These are phyloP conservation scores for Ogataea salicorniae DNA, from an alignment of 805 yeast species.

Conservation along the genomic window DNA sequence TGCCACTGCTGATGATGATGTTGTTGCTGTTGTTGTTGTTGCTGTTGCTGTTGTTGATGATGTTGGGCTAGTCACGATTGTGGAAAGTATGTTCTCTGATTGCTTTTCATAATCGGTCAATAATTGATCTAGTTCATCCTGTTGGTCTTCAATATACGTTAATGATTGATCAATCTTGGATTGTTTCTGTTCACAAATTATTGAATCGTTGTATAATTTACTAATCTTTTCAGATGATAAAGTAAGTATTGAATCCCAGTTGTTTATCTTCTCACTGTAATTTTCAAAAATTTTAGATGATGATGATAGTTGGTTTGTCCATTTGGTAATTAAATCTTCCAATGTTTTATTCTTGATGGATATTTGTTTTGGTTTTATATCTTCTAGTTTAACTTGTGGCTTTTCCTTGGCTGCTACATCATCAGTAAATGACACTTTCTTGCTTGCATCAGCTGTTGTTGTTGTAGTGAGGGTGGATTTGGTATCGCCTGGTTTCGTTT, in stretches of 20 bases:
- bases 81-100: constrained; percentile 45
- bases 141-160: constrained; percentile 83
- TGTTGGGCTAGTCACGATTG: constrained; percentile 10
- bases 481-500: constrained; percentile 8
- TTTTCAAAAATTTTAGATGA: constrained; percentile 69
- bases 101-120: constrained; percentile 79
- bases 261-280: constrained; percentile 68
- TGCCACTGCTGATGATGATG: not conserved
- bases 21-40: not conserved
- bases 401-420: constrained; percentile 27
- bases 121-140: constrained; percentile 80
- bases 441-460: constrained; percentile 7
- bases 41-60: no score
- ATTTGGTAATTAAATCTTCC: constrained; percentile 86
- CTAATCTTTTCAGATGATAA: constrained; percentile 82
- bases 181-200: constrained; percentile 82
- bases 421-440: constrained; percentile 25
- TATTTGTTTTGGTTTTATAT: constrained; percentile 61
- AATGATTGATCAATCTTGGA: constrained; percentile 81
- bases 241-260: constrained; percentile 83
- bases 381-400: constrained; percentile 39
- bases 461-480: constrained; percentile 11
- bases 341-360: constrained; percentile 85
- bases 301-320: constrained; percentile 82
- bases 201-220: constrained; percentile 68